Evolutionary conservation across 2,329 filamentous ascomycete genomes (phyloP), one percentile per base, ranked within the genome.

Genomic region (Balansia obtecta): DNA sequence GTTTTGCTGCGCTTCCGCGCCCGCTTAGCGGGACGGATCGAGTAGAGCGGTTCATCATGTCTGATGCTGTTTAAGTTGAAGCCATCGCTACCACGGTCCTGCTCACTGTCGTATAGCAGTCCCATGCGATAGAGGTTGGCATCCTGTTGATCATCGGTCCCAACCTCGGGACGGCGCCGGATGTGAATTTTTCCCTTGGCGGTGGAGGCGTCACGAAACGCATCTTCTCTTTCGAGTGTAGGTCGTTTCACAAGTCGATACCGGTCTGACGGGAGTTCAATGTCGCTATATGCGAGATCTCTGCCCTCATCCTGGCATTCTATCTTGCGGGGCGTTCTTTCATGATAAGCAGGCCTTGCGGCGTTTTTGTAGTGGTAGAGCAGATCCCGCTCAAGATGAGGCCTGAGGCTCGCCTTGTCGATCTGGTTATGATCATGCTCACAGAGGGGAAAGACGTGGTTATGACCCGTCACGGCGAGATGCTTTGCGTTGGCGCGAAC

Each of bases 161-260:
- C 44, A 13, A 57, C 48, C n/a, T 52, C 52, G 30, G 46, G 49
- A 20, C 57, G 61, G 11, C 56, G 57, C n/a, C 56, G 56, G 0
- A 63, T 33, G 12, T 58, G 55, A 7, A 64, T 57, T 44, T 59
- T 59, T 42, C 54, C 55, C 59, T 66, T 71, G 47, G 61, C 54
- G 0, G 70, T 73, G 18, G 61, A 61, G 4, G 61, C 60, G 44
- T 72, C 70, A 43, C 67, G 62, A 40, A 75, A 75, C 6, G 72
- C 72, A 42, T 73, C 70, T 55, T 75, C 67, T 10, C 72, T 62
- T 54, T 72, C 71, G 20, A 75, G 64, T 1, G 65, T 66, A 2
- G 72, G 72, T 9, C 60, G 61, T 9, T 68, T 64, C n/a, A 53
- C 53, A 27, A 66, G 62, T 13, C 62, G 60, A 13, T 55, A 57